Evolutionary conservation across 2,329 filamentous ascomycete genomes (phyloP), one percentile per base, ranked within the genome.

Genomic region (Trichoderma hamatum): DNA sequence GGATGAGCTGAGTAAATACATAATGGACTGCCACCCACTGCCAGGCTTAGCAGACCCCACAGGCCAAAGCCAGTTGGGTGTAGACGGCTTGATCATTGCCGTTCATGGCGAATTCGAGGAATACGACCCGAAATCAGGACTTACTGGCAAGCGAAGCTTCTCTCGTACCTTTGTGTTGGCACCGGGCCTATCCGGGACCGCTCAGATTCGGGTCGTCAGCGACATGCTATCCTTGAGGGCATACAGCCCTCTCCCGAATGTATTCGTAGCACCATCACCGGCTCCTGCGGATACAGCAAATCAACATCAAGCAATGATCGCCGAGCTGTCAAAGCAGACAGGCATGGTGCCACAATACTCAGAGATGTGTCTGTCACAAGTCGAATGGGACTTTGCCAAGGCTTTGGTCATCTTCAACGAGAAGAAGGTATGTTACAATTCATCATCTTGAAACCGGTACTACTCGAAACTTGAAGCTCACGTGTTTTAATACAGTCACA

Each of bases 81-180:
- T 95, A 24, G 91, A 92, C 72, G 93, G 93, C 9, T 86, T 96
- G 72, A 85, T 92, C 61, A 87, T 96, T 72, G 90, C 87, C 9
- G 85, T 95, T n/a, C 92, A 96, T 74, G 92, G 93, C 71, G 92
- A 95, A 75, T 96, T 93, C 70, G 89, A 95, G 60, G 94, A 97
- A 76, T 82, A 90, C 21, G 87, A 92, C 72, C 78, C 81, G 3
- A 79, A 80, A 19, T 85, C 84, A 26, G 82, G 85, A 59, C 84
- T 86, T 55, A 86, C 85, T 54, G 84, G 88, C 46, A 88, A 89
- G 73, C 89, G 93, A 70, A 93, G 91, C 77, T 97, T 97, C 79
- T 93, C 94, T 66, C 89, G 94, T 62, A 91, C 88, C 0, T 93
- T 96, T 76, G 82, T 94, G 51, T 84, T 97, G 21, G 92, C 92